Conservation (phyloP, 805 yeast genomes). For the Alloascoidea hylecoeti region DNA sequence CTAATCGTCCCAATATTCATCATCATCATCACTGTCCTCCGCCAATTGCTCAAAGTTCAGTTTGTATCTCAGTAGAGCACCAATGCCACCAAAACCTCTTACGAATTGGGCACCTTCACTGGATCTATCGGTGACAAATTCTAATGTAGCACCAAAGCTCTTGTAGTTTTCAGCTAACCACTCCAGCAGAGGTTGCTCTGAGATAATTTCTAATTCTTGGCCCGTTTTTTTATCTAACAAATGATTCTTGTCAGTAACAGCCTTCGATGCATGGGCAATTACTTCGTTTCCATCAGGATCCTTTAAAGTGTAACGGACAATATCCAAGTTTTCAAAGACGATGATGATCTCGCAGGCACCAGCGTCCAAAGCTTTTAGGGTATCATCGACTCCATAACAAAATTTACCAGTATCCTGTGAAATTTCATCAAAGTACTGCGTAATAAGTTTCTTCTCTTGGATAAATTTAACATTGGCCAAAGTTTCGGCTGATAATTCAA, state of each 20-base stretch:
- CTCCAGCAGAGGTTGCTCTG: conserved; percentile 79
- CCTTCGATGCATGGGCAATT: conserved; percentile 60
- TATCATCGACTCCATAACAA: conserved; percentile 96
- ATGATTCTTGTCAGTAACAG: conserved; percentile 59
- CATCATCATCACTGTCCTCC: conserved; percentile 61
- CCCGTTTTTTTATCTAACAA: conserved; percentile 78
- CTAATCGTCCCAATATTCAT: conserved; percentile 68
- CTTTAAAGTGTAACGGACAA: conserved; percentile 70
- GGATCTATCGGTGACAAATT: conserved; percentile 91
- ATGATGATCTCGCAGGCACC: conserved; percentile 93
- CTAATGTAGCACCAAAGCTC: conserved; percentile 88
- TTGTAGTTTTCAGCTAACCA: conserved; percentile 98
- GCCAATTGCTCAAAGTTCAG: conserved; percentile 92
- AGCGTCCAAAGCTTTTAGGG: conserved; percentile 87
- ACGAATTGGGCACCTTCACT: conserved; percentile 98
- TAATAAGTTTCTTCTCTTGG: conserved; percentile 93
- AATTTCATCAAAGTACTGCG: conserved; percentile 89
- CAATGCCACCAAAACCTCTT: conserved; percentile 97
- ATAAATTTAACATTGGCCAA: conserved; percentile 93
- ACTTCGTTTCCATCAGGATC: conserved; percentile 71
- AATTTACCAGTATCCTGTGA: conserved; percentile 94
- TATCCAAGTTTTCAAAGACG: conserved; percentile 85
- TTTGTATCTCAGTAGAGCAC: conserved; percentile 91
- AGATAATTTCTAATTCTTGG: conserved; percentile 77
- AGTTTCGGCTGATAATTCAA: conserved; percentile 94